Evolutionary conservation across 2,329 filamentous ascomycete species (phyloP).

Genomic region (Ascochyta fabae): DNA sequence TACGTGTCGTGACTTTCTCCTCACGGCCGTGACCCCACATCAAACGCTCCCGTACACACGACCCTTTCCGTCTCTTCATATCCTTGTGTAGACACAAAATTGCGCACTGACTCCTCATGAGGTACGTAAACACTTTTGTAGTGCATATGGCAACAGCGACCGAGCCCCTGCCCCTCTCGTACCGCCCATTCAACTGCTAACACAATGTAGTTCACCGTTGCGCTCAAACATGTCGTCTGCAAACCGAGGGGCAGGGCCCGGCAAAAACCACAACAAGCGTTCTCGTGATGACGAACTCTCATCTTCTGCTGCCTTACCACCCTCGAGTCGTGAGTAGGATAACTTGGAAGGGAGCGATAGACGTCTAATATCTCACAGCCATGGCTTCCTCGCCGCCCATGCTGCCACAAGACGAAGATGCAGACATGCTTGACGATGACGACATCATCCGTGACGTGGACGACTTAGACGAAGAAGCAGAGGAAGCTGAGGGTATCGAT

Average conservation of each 20-base stretch:
- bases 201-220: conserved; percentile 73
- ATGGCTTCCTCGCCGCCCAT: conserved; percentile 67
- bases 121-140: conserved; percentile 20
- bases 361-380: conserved; percentile 50
- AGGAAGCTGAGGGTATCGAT: conserved; percentile 73
- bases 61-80: conserved; percentile 9
- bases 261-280: conserved; percentile 68
- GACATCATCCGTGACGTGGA: conserved; percentile 70
- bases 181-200: conserved; percentile 26
- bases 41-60: conserved; percentile 7
- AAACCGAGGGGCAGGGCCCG: conserved; percentile 70
- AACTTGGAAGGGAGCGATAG: neutral
- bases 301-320: conserved; percentile 64
- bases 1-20: conserved; percentile 12
- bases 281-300: conserved; percentile 66
- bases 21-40: conserved; percentile 15
- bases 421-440: conserved; percentile 72
- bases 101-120: conserved; percentile 26
- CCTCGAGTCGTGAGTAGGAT: conserved; percentile 66
- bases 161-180: conserved; percentile 27
- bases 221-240: conserved; percentile 81
- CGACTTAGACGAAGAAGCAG: conserved; percentile 71
- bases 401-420: conserved; percentile 72
- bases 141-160: conserved; percentile 9
- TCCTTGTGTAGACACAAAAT: conserved; percentile 4